phyloP scores from a whole-genome alignment of 2,329 filamentous ascomycete genomes.

The Colletotrichum acutatum region DNA sequence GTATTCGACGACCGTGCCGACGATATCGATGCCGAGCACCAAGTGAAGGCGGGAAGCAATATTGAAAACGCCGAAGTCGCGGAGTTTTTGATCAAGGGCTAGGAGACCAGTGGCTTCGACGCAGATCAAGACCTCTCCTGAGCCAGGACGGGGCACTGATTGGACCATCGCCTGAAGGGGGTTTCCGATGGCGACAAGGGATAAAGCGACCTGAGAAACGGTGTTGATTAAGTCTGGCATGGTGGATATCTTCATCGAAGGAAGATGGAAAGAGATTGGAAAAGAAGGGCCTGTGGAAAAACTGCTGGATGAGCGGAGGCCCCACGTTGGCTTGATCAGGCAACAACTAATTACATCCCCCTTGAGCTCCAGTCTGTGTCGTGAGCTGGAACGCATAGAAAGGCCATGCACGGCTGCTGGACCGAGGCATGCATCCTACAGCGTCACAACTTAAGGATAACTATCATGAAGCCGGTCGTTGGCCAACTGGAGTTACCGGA shows the following conservation, averaged over 20 bases:
- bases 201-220: not conserved
- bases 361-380: not conserved
- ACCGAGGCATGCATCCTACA: not conserved
- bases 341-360: not conserved
- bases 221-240: not conserved
- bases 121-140: not conserved
- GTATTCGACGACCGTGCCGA: not conserved
- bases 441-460: not conserved
- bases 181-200: not conserved
- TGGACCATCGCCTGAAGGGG: not conserved
- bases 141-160: not conserved
- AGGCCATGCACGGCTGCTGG: not conserved
- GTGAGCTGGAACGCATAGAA: too few species aligned
- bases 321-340: too few species aligned
- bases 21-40: not conserved
- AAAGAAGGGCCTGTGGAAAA: not conserved
- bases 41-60: not conserved
- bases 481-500: not conserved
- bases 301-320: not conserved
- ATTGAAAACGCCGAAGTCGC: not conserved
- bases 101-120: not conserved
- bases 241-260: not conserved
- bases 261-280: not conserved
- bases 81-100: not conserved
- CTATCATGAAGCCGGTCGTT: not conserved